Conservation (phyloP, 331 rosid species). For the Telfairia occidentalis region DNA sequence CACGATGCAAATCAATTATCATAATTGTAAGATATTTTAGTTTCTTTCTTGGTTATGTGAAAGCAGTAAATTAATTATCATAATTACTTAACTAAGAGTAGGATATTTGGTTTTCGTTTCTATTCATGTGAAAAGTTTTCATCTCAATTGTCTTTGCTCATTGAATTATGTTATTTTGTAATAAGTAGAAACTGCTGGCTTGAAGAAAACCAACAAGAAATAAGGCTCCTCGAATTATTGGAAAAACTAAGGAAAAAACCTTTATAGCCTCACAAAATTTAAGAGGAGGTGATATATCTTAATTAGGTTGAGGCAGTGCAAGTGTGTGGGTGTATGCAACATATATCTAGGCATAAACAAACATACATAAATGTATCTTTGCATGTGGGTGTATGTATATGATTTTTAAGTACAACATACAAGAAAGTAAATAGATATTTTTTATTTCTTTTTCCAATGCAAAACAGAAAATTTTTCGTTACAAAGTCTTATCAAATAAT, state of each 20-base stretch:
- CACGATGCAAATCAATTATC: background rate
- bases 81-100: background rate
- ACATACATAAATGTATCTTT: background rate
- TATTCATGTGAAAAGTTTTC: background rate
- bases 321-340: background rate
- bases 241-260: background rate
- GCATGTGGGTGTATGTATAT: background rate
- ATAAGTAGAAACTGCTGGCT: background rate
- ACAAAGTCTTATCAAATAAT: background rate
- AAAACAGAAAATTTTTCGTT: background rate
- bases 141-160: background rate
- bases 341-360: background rate
- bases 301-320: background rate
- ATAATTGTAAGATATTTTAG: background rate
- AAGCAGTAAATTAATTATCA: background rate
- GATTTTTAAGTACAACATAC: background rate
- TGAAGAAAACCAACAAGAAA: background rate
- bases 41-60: background rate
- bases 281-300: background rate
- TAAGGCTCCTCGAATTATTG: background rate
- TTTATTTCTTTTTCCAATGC: background rate
- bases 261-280: background rate
- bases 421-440: background rate
- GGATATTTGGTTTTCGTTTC: background rate
- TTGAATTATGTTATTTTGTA: background rate